Percentiles rank a stretch among this genome's conserved stretches.
phyloP scores from a whole-genome alignment of 2,329 filamentous ascomycete genomes.

The Sporothrix euskadiensis region DNA sequence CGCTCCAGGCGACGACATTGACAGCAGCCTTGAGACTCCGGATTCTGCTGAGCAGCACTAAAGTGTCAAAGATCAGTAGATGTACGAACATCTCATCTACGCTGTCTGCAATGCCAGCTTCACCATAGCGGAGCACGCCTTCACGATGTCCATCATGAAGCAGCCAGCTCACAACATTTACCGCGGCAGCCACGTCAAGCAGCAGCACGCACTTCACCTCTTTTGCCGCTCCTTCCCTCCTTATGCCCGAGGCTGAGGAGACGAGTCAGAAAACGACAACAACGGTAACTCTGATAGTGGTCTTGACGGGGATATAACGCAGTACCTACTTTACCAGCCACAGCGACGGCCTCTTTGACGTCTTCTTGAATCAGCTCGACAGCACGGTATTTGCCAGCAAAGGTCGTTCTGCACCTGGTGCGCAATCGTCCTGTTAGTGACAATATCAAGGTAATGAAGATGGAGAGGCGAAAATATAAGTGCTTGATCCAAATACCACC shows the following conservation, averaged over 20 bases:
- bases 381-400: conserved; percentile 54
- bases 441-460: conserved; percentile 35
- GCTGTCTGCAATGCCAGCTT: neutral
- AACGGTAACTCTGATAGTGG: neutral
- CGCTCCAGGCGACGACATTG: too few species aligned
- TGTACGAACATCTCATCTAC: neutral
- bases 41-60: too few species aligned
- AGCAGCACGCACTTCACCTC: neutral
- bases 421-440: conserved; percentile 45
- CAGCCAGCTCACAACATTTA: neutral
- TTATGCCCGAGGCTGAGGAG: conserved; percentile 32
- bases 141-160: neutral
- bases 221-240: neutral
- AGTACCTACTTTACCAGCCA: conserved; percentile 44
- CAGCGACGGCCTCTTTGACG: conserved; percentile 72
- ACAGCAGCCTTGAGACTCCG: too few species aligned
- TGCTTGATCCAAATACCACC: too few species aligned
- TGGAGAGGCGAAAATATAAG: too few species aligned
- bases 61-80: neutral
- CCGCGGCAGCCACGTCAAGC: neutral
- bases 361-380: conserved; percentile 82
- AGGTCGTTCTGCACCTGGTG: conserved; percentile 13
- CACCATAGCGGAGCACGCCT: neutral
- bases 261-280: conserved; percentile 47
- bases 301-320: neutral